Conservation (phyloP, 169 alveolate genomes). For the Cryptosporidium viatorum region DNA sequence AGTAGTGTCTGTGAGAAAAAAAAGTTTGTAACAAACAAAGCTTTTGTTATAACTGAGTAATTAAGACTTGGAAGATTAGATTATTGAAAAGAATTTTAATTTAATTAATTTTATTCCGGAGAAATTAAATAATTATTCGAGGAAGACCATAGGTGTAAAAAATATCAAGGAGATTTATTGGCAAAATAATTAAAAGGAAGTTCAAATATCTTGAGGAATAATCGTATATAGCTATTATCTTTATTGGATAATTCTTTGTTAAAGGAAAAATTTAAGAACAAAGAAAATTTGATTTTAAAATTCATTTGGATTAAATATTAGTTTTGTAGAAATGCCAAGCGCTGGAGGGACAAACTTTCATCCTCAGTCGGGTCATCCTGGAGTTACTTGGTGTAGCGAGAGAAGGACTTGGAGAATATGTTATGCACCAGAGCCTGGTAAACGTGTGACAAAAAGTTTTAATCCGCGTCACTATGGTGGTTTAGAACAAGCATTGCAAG, state of each 20-base stretch:
- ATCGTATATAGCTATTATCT: neutral
- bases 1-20: constrained; percentile 5
- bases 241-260: neutral
- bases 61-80: neutral
- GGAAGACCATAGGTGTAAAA: neutral
- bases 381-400: constrained; percentile 75
- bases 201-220: neutral
- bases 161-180: neutral
- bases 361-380: constrained; percentile 75
- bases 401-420: constrained; percentile 73
- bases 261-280: neutral
- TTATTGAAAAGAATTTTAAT: neutral
- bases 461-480: constrained; percentile 74
- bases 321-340: constrained; percentile 52
- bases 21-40: constrained; percentile 21
- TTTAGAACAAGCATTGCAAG: constrained; percentile 64
- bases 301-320: no score
- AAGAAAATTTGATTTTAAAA: neutral
- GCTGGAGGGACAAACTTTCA: constrained; percentile 46
- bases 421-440: constrained; percentile 73
- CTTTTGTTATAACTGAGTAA: neutral
- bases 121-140: no score
- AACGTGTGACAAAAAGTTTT: constrained; percentile 65
- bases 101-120: neutral
- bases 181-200: neutral